A percentile compares a stretch with the other conserved stretches of the same genome.
Evolutionary conservation across 306 rosid genomes (phyloP).

Genomic region (Quercus cerris): DNA sequence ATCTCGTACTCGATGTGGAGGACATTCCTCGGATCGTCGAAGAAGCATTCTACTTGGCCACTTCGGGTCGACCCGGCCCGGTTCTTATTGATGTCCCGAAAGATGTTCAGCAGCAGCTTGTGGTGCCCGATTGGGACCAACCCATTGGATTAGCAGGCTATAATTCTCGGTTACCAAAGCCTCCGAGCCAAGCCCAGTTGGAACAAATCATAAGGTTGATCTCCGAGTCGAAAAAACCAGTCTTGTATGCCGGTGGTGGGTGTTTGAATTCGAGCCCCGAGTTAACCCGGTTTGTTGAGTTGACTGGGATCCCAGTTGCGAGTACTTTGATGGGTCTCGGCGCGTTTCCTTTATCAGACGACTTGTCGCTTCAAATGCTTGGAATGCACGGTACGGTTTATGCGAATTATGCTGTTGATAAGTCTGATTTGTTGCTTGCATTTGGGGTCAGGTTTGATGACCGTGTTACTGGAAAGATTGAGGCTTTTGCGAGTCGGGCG

Average conservation of each 20-base stretch:
- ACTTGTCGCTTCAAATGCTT: slow-evolving; percentile 73
- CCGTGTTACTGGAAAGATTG: slow-evolving; percentile 84
- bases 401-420: slow-evolving; percentile 91
- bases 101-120: slow-evolving; percentile 85
- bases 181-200: slow-evolving; percentile 35
- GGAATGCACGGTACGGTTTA: slow-evolving; percentile 94
- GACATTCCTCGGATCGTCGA: slow-evolving; percentile 76
- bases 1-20: slow-evolving; percentile 80
- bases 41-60: slow-evolving; percentile 75
- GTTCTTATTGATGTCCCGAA: slow-evolving; percentile 79
- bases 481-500: slow-evolving; percentile 84
- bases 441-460: slow-evolving; percentile 97
- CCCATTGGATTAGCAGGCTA: slow-evolving; percentile 55
- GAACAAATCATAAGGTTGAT: slow-evolving; percentile 63
- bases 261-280: slow-evolving; percentile 73
- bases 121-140: slow-evolving; percentile 64
- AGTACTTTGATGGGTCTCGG: slow-evolving; percentile 92
- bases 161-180: slow-evolving; percentile 58
- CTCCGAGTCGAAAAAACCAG: slow-evolving; percentile 61
- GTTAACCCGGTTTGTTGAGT: slow-evolving; percentile 58
- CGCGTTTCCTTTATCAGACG: slow-evolving; percentile 41
- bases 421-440: slow-evolving; percentile 71
- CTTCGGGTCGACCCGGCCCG: slow-evolving; percentile 82
- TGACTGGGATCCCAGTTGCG: slow-evolving; percentile 78
- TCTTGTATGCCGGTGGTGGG: slow-evolving; percentile 86